A percentile compares a stretch with the other conserved stretches of the same genome.
phyloP scores from a whole-genome alignment of 495 filamentous ascomycete genomes.

The Daldinia concentrica region DNA sequence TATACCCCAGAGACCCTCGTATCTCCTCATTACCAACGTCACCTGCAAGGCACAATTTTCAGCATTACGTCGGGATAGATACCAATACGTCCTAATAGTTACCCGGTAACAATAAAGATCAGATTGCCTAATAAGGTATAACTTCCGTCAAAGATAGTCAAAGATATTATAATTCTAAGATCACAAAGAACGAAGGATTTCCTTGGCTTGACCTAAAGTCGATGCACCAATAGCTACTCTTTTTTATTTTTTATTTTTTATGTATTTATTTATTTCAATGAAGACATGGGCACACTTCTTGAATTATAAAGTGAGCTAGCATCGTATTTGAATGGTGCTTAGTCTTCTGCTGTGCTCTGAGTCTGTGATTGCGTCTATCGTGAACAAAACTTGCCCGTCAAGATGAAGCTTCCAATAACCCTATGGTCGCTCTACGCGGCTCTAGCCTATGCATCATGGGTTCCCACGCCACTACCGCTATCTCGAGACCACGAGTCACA shows the following conservation, averaged over 20 bases:
- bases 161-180: not conserved
- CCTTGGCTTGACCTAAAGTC: conserved; percentile 17
- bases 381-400: not conserved
- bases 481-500: conserved; percentile 20
- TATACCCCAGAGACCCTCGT: conserved; percentile 21
- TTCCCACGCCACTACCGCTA: conserved; percentile 7
- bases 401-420: conserved; percentile 23
- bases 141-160: not conserved
- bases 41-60: conserved; percentile 17
- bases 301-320: conserved; percentile 16
- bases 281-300: not conserved
- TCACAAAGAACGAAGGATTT: conserved; percentile 13
- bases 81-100: not conserved
- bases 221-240: conserved; percentile 4
- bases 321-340: not conserved
- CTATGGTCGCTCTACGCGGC: conserved; percentile 21
- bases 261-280: no score
- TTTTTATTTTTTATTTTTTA: no score
- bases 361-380: not conserved
- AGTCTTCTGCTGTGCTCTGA: not conserved
- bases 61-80: not conserved
- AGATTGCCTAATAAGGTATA: conserved; percentile 7
- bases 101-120: not conserved
- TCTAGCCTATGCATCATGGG: conserved; percentile 29
- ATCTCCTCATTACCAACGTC: conserved; percentile 25